Evolutionary conservation across 805 yeast genomes (phyloP).

Genomic region (Kockiozyma suomiensis): DNA sequence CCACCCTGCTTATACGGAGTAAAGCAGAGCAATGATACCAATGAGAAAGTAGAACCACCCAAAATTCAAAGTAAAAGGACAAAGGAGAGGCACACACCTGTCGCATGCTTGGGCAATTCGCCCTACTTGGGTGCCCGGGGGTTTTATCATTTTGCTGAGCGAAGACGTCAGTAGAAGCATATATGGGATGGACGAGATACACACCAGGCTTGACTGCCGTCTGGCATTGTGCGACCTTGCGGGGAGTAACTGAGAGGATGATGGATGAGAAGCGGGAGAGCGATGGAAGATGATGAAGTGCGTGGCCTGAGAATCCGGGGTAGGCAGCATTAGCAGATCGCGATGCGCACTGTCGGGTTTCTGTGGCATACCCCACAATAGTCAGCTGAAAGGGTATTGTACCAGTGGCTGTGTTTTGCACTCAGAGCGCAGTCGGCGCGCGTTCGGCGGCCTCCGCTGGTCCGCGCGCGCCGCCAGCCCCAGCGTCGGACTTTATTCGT

Average conservation of each 20-base stretch:
- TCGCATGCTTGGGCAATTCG: slow-evolving; percentile 92
- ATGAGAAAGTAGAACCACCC: too few species aligned
- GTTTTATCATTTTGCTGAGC: slow-evolving; percentile 58
- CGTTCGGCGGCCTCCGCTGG: slow-evolving; percentile 7
- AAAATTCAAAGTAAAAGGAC: too few species aligned
- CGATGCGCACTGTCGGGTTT: not conserved
- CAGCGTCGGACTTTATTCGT: not conserved
- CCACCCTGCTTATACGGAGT: not conserved
- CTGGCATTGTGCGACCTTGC: slow-evolving; percentile 40
- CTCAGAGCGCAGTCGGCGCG: slow-evolving; percentile 4
- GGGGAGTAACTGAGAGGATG: not conserved
- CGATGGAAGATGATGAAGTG: not conserved
- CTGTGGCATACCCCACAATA: not conserved
- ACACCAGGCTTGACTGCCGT: slow-evolving; percentile 47
- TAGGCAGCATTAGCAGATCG: not conserved
- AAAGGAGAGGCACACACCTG: slow-evolving; percentile 52
- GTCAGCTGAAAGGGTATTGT: not conserved
- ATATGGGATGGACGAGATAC: slow-evolving; percentile 11
- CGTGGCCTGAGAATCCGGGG: slow-evolving; percentile 11
- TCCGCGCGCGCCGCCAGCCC: slow-evolving; percentile 8
- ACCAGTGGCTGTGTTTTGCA: not conserved
- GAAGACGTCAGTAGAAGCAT: not conserved
- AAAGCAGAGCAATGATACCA: not conserved
- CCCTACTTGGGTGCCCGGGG: slow-evolving; percentile 66
- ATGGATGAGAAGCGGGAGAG: not conserved